Percentiles rank a stretch among this genome's conserved stretches.
These are phyloP conservation scores for Entrophospora sp. DNA, from an alignment of 192 early-diverging fungal genomes.

Conservation along the genomic window DNA sequence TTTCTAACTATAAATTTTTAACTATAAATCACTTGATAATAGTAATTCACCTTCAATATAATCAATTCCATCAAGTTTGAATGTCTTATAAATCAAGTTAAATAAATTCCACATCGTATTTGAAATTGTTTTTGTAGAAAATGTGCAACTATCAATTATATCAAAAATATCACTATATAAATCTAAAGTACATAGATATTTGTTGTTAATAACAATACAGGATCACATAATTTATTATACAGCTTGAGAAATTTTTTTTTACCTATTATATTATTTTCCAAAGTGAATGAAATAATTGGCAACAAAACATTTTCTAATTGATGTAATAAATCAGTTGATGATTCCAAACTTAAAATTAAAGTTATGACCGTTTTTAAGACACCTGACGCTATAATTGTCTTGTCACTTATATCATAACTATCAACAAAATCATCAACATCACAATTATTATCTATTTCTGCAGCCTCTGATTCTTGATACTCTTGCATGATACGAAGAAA, in stretches of 20 bases:
- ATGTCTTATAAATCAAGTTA: constrained; percentile 63
- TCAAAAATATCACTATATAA: constrained; percentile 83
- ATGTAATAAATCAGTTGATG: constrained; percentile 65
- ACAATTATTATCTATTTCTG: no score
- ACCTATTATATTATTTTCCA: constrained; percentile 67
- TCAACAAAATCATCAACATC: no score
- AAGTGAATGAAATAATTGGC: constrained; percentile 69
- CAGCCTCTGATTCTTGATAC: constrained; percentile 48
- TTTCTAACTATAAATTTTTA: no score
- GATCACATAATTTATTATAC: no score
- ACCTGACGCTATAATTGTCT: constrained; percentile 82
- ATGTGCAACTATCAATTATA: constrained; percentile 82
- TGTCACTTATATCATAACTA: constrained; percentile 64
- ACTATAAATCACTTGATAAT: no score
- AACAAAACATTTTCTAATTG: constrained; percentile 72
- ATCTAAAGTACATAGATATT: constrained; percentile 33
- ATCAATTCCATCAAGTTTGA: constrained; percentile 75
- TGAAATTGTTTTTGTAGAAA: constrained; percentile 73
- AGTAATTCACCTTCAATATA: constrained; percentile 75
- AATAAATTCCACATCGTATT: constrained; percentile 79
- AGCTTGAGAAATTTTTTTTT: no score
- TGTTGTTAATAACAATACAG: no score
- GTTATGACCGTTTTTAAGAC: constrained; percentile 86
- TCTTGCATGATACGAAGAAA: constrained; percentile 80
- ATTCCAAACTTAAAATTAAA: constrained; percentile 78